Base-by-base conservation (phyloP, 2,329 filamentous ascomycete species). In the Fusarium sp. region DNA sequence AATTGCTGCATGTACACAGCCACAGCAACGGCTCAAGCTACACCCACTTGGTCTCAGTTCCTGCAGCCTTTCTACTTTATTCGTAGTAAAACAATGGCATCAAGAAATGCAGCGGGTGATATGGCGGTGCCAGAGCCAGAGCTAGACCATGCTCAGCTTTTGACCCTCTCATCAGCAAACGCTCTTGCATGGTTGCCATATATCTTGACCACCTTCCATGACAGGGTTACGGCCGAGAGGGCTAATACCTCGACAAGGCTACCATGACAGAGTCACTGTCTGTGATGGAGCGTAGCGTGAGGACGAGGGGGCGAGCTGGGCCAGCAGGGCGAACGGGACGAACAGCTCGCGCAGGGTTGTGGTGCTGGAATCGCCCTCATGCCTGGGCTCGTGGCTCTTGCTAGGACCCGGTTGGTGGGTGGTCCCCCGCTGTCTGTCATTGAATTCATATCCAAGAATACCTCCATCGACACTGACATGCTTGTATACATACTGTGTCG, bases 151-250 rank as follows among this genome's bases (percentile, higher is more conserved):
- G 64, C 52, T 71, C 68, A 69, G 67, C 69, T 64, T 60, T 61
- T 57, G 46, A 68, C 57, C 50, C 41, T 54, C 61, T 64, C 48
- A 54, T 73, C 59, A 65, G 62, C 53, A 49, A 56, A 65, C 46
- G 37, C 30, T 65, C 42, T 48, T 65, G 53, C 53, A 41, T 46
- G 61, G 49, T 65, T 53, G 46, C 46, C 42, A 44, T 65, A 44
- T 65, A 65, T 30, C 63, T 72, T 73, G 56, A 66, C 58, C 72
- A 75, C 69, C 72, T 74, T 74, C 72, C 72, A 63, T 74, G 72
- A 71, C 72, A 75, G 67, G 72, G 72, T 74, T 74, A 75, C 62
- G 66, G 70, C 70, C 61, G 59, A 66, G 72, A 74, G 71, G 72
- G 66, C 66, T 69, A 62, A 55, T 68, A 70, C 61, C 70, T 61